Evolutionary conservation across 768 basidiomycete species (phyloP), one percentile per base, ranked within the genome.

Genomic region (Kwoniella sp.): DNA sequence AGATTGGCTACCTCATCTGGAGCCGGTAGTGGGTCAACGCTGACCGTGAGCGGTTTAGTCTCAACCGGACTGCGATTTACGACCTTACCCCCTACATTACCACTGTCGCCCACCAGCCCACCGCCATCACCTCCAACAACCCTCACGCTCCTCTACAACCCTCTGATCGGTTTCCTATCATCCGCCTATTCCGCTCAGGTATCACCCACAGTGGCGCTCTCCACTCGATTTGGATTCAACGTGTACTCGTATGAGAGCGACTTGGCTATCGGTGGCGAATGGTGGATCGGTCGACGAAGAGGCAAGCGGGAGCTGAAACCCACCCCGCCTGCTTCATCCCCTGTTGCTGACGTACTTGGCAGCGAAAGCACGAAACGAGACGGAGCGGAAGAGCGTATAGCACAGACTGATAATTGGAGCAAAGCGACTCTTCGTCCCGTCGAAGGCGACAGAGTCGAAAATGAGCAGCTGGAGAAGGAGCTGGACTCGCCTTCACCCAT

Each of bases 201-300:
- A 9, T 90, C 91, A 4, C 86, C 86, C 13, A 91, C 95, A 78
- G 86, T 97, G 47, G 87, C 92, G 0, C 79, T 98, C 22, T 91
- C 91, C 55, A 90, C 92, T 0, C 87, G 80, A 30, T 98, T 94
- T 76, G 93, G 97, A 77, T 93, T 97, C 82, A 98, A 98, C 75
- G 86, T 94, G 28, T 96, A 97, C 78, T 93, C 91, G 81, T 97
- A 93, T 80, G 92, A 95, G 71, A 93, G 92, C 80, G 94, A 97
- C 79, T 90, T 93, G 89, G 89, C 91, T 11, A 86, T 97, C 83
- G 95, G 95, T 2, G 89, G 90, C 0, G 94, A 97, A 79, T 96
- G 92, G 92, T 96, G 92, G 93, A 85, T 93, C 77, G 86, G 92
- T 23, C 86, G 87, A 25, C 73, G 77, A 60, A 45, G 68, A 59